Evolutionary conservation across 192 early-diverging fungal genomes (phyloP), one percentile per base, ranked within the genome.

Genomic region (Backusella tarrabulga): DNA sequence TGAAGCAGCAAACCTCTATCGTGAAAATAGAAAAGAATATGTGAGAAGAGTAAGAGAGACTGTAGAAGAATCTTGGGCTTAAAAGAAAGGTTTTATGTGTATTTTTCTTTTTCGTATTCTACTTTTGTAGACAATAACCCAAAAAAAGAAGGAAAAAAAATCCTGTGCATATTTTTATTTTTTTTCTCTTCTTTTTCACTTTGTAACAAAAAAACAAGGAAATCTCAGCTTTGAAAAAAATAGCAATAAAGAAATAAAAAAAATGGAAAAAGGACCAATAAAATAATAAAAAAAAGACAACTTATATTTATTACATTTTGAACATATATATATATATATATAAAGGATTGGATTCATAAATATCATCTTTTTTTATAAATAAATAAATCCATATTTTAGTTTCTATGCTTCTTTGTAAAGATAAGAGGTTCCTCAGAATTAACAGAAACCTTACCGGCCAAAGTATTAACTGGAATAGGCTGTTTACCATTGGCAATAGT

Each of bases 1-100:
- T 0, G 97, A 99, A 77, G 97, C 98, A 8, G 97, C 98, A 4
- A 90, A 94, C 19, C 77, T 99, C 46, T 98, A 97, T 72, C 85
- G 93, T 66, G 97, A 99, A 69, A 95, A 96, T 84, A 80, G 90
- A 52, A 98, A 98, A 80, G 98, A 98, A 78, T 99, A 99, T 83
- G 89, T 92, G 56, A 87, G 95, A 77, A 82, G 96, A 73, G 96
- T 99, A 1, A 82, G 91, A 42, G 98, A 98, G 80, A 93, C 92
- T 29, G 98, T 98, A 12, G 95, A 98, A 76, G 84, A 83, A 68
- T 94, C 92, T 15, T 98, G 97, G 97, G 89, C 91, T 79, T 90
- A 80, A 79, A 75, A 44, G 15, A 14, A 44, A 6, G 19, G 56
- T 63, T 23, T 12, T 63, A 29, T 63, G 6, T 63, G 11, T 40